Evolutionary conservation across 345 rosid genomes (phyloP).

Genomic region (Citrus maxima): DNA sequence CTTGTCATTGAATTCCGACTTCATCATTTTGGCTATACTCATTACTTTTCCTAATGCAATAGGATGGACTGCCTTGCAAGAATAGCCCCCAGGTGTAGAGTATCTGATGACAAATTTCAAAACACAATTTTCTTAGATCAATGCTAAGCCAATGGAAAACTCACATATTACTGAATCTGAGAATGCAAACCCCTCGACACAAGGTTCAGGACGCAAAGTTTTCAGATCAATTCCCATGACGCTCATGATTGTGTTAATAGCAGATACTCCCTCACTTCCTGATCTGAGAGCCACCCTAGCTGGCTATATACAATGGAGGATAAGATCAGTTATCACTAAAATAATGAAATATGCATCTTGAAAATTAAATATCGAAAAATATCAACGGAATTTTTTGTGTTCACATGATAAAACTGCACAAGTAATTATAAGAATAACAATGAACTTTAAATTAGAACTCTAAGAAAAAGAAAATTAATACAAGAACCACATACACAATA

Average conservation of each 20-base stretch:
- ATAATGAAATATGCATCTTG: not conserved
- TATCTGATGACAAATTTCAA: slow-evolving; percentile 47
- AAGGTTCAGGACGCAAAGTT: slow-evolving; percentile 88
- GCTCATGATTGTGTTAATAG: slow-evolving; percentile 95
- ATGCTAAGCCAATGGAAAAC: slow-evolving; percentile 3
- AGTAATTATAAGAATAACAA: not conserved
- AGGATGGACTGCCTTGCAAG: slow-evolving; percentile 92
- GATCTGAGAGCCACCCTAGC: slow-evolving; percentile 78
- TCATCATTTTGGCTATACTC: slow-evolving; percentile 91
- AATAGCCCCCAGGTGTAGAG: slow-evolving; percentile 98
- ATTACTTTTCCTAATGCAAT: slow-evolving; percentile 90
- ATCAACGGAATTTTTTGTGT: not conserved
- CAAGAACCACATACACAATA: not conserved
- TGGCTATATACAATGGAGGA: slow-evolving; percentile 47
- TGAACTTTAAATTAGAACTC: not conserved
- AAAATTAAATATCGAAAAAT: not conserved
- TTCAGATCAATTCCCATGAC: slow-evolving; percentile 92
- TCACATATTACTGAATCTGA: slow-evolving; percentile 5
- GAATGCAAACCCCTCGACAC: slow-evolving; percentile 88
- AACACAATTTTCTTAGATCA: not conserved
- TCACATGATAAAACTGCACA: not conserved
- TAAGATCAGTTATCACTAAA: not conserved
- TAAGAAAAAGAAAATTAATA: too few species aligned
- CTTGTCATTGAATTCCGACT: slow-evolving; percentile 51
- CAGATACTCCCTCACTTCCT: slow-evolving; percentile 87